phyloP scores from a whole-genome alignment of 164 flowering plant species.

The Santalum album region DNA sequence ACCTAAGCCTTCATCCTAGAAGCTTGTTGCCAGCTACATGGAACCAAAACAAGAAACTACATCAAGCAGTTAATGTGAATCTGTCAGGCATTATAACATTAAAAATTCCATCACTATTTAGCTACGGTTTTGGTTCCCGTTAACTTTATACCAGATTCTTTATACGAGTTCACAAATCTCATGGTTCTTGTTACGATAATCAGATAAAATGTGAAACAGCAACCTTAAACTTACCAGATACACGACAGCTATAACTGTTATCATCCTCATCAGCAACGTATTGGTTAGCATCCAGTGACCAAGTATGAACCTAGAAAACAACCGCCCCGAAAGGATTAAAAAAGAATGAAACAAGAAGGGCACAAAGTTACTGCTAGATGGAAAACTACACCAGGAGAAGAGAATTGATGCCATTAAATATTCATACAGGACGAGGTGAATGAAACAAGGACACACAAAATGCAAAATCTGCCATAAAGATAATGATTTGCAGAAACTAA shows the following conservation, averaged over 20 bases:
- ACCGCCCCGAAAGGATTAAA: background rate
- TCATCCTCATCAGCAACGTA: constrained; percentile 97
- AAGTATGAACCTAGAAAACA: constrained; percentile 49
- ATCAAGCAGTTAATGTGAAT: too few species aligned
- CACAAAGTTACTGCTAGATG: too few species aligned
- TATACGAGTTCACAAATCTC: background rate
- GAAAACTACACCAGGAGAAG: too few species aligned
- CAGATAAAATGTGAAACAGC: background rate
- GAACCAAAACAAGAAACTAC: too few species aligned
- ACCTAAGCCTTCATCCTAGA: too few species aligned
- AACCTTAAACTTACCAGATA: constrained; percentile 53
- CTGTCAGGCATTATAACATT: too few species aligned
- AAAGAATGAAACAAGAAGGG: background rate
- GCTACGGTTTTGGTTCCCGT: too few species aligned
- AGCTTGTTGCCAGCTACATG: too few species aligned
- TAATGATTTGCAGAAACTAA: background rate
- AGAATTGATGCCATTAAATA: too few species aligned
- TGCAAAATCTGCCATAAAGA: background rate
- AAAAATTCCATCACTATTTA: too few species aligned
- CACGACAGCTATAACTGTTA: constrained; percentile 70
- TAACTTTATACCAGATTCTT: background rate
- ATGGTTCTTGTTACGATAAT: background rate
- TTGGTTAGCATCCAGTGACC: constrained; percentile 87
- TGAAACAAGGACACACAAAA: too few species aligned
- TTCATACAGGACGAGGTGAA: too few species aligned